Base-by-base conservation (phyloP, 1,284 basidiomycete genomes). In the Fomes fomentarius region DNA sequence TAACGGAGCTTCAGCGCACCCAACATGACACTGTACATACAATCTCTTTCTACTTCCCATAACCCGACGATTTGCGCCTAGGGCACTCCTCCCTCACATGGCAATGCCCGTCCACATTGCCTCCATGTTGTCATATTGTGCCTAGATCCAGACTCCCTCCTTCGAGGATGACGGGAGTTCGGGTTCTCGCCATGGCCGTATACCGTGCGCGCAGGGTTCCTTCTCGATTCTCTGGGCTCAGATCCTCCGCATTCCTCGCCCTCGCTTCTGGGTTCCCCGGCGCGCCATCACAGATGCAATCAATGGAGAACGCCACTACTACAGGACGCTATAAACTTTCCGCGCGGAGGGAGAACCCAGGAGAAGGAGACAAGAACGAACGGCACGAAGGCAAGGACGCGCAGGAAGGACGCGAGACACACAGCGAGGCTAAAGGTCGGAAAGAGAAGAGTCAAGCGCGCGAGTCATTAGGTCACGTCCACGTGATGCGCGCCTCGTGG, bases 401-500 rank as follows among this genome's bases (percentile, higher is more conserved):
- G 21, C 21, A 17, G 15, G 21, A 39, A 12, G 33, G 34, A 38
- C 28, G 42, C 42, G 26, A n/a, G 43, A 31, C 33, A 51, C 28
- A 35, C 42, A 35, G 24, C 30, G 33, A 14, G 11, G 39, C 33
- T 39, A 11, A n/a, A n/a, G n/a, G n/a, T n/a, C n/a, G n/a, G n/a
- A n/a, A n/a, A n/a, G n/a, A n/a, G n/a, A n/a, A n/a, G n/a, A n/a
- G n/a, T n/a, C n/a, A n/a, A n/a, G n/a, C n/a, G n/a, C n/a, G n/a
- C 53, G 56, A 56, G 56, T 57, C 56, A 57, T 33, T 33, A 53
- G 35, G 49, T 39, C 51, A 35, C 44, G 56, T 19, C 22, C 59
- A 61, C 59, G 59, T 61, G 59, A 58, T 46, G 1, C 3, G 7
- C 21, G 42, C 52, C 48, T 50, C 45, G 54, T 51, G 50, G 40